Percentiles rank a stretch among this genome's conserved stretches.
Conservation (phyloP, 192 early-diverging fungal species). For the Mortierella hygrophila region DNA sequence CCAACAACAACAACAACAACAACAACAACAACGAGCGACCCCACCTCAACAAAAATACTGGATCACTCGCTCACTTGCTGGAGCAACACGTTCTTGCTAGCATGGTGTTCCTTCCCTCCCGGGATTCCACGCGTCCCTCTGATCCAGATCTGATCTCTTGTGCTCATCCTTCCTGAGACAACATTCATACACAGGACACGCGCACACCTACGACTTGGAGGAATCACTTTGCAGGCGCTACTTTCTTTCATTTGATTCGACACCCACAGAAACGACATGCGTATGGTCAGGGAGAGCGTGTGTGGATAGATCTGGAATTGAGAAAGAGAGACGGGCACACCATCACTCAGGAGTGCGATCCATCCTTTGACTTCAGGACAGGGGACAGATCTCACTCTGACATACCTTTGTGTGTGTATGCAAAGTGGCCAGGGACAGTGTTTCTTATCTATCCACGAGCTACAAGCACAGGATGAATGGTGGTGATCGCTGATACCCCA, state of each 20-base stretch:
- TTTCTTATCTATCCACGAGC: constrained; percentile 17
- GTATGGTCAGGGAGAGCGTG: not conserved
- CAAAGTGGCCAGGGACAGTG: not conserved
- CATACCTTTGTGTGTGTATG: not conserved
- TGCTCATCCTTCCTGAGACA: not conserved
- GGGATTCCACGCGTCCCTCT: not conserved
- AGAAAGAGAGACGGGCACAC: too few relatives aligned
- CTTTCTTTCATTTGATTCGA: too few relatives aligned
- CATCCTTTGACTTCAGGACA: too few relatives aligned
- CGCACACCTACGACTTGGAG: not conserved
- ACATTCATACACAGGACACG: not conserved
- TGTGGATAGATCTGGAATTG: too few relatives aligned
- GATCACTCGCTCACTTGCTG: too few relatives aligned
- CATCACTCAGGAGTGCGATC: too few relatives aligned
- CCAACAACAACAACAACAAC: constrained; percentile 5
- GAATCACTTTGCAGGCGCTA: too few relatives aligned
- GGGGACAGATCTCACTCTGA: too few relatives aligned
- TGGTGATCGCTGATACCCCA: not conserved
- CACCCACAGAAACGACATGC: not conserved
- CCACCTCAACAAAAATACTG: not conserved
- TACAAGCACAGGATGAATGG: not conserved
- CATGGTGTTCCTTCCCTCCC: not conserved
- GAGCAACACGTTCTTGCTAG: too few relatives aligned
- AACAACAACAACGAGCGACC: not conserved
- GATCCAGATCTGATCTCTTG: not conserved